Evolutionary conservation across 73 alveolate species (phyloP), one percentile per base, ranked within the genome.

Genomic region (Paramecium biaurelia): DNA sequence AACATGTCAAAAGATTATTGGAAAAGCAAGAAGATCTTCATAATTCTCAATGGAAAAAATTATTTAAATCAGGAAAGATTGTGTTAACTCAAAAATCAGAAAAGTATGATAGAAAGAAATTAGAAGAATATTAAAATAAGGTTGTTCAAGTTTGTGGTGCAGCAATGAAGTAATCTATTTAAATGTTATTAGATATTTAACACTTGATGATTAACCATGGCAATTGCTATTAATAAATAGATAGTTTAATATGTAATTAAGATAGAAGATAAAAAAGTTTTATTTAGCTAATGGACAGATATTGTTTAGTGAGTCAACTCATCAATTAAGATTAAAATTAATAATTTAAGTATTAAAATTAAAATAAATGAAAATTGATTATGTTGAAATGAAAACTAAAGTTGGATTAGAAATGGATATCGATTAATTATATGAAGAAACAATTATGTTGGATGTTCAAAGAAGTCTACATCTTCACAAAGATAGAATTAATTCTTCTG

Each of bases 1-100:
- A 89, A n/a, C 85, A 68, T 70, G 87, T 89, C 23, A 76, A 57
- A 30, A 89, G 63, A 47, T 9, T 89, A 41, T 45, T 89, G 10
- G 94, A 89, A 85, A 89, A 89, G 37, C 43, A 89, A 32, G 94
- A 89, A 34, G 87, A 89, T 21, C 28, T 32, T 41, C 79, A 89
- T 70, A 89, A 89, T 89, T 28, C 89, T 7, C 30, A 89, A 72
- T 70, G 79, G 43, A 89, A 82, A n/a, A 76, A 59, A 32, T 30
- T 38, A 15, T 89, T 89, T 26, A 23, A 14, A n/a, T 89, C 74
- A 10, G 85, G 87, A 4, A 89, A 89, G 20, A 42, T 30, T 43
- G 53, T 45, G 30, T 70, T 70, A 56, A 67, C 24, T 12, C 49
- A 70, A 5, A 82, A 89, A 23, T 57, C 56, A 14, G 94, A 89